Conservation (phyloP, 345 rosid genomes). For the Corchorus olitorius region DNA sequence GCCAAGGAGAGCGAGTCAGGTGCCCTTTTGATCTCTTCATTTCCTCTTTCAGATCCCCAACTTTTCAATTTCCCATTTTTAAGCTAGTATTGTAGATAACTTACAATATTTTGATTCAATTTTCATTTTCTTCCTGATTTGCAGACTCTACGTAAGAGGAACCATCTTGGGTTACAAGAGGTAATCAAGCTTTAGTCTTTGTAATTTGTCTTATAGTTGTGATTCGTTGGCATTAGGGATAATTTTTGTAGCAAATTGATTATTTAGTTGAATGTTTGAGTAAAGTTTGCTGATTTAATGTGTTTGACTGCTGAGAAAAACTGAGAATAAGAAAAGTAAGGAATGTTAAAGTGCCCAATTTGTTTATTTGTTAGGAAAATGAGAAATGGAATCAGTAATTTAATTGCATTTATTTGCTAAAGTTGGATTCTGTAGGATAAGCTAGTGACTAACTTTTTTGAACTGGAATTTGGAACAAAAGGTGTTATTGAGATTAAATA, state of each 20-base stretch:
- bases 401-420: background rate
- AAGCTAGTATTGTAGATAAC: background rate
- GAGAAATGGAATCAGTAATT: background rate
- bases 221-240: background rate
- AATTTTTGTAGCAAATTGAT: background rate
- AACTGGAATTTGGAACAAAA: background rate
- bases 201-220: background rate
- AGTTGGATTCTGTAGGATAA: background rate
- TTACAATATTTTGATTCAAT: background rate
- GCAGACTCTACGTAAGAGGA: conserved; percentile 85
- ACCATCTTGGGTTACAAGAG: conserved; percentile 90
- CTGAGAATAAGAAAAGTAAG: background rate
- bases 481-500: background rate
- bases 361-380: background rate
- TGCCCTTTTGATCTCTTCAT: conserved; percentile 9
- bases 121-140: conserved; percentile 1
- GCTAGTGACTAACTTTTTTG: background rate
- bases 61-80: background rate
- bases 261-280: background rate
- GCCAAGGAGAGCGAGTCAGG: conserved; percentile 98
- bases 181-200: conserved; percentile 27
- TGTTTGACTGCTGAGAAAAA: background rate
- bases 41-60: background rate
- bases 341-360: background rate
- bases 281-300: background rate